These are phyloP conservation scores for Pythium rishiriense DNA, from an alignment of 352 stramenopile species.

Conservation along the genomic window DNA sequence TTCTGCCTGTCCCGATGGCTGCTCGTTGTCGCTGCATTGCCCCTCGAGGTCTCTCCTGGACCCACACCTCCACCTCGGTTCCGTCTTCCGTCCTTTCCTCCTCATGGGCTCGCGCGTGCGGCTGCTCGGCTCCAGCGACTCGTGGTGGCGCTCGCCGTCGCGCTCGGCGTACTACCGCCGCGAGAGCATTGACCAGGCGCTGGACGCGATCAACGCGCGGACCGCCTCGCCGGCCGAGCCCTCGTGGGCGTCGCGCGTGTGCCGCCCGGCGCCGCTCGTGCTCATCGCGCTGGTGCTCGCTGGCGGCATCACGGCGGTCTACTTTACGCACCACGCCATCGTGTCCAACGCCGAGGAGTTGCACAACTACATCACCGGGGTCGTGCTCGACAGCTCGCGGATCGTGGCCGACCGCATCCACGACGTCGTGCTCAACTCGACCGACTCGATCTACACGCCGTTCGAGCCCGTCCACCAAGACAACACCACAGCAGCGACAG, in stretches of 20 bases:
- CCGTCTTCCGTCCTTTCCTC: no score
- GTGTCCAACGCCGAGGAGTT: neutral
- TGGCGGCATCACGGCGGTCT: neutral
- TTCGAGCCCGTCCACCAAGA: neutral
- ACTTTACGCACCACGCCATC: neutral
- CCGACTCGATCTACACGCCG: neutral
- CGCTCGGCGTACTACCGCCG: neutral
- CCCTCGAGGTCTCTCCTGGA: no score
- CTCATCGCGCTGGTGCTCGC: neutral
- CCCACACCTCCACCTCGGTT: no score
- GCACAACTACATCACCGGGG: neutral
- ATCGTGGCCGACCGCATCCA: conserved; percentile 1
- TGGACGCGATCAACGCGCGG: neutral
- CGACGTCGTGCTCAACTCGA: conserved; percentile 4
- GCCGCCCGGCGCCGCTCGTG: conserved; percentile 7
- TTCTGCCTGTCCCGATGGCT: no score
- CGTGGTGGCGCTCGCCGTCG: neutral
- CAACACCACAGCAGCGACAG: neutral
- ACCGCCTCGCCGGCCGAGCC: neutral
- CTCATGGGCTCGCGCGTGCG: neutral
- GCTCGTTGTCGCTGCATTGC: no score
- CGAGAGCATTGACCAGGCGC: conserved; percentile 2
- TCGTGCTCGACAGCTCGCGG: neutral
- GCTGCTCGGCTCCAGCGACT: conserved; percentile 1
- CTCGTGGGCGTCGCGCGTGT: conserved; percentile 1